Evolutionary conservation across 2,329 filamentous ascomycete genomes (phyloP).

Genomic region (Verticillium zaregamsianum): DNA sequence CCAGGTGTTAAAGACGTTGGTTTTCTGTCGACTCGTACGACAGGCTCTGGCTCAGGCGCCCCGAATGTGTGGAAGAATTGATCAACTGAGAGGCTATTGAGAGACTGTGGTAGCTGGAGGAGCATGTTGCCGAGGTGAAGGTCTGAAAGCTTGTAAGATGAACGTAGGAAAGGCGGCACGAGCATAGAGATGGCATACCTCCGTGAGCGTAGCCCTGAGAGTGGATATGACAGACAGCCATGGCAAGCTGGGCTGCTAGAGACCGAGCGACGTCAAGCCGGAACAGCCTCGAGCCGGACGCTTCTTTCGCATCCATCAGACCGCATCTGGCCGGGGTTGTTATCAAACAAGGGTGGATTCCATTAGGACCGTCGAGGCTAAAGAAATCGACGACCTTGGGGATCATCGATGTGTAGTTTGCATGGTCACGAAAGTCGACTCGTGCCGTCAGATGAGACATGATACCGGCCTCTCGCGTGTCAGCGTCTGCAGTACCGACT

Average conservation of each 20-base stretch:
- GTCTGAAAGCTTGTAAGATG: conserved; percentile 10
- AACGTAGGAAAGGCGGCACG: neutral
- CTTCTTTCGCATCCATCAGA: conserved; percentile 17
- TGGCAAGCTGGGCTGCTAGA: conserved; percentile 20
- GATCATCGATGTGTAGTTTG: conserved; percentile 6
- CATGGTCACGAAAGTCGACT: neutral
- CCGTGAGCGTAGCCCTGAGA: conserved; percentile 26
- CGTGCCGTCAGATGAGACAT: conserved; percentile 12
- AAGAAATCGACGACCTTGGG: conserved; percentile 19
- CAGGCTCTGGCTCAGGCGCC: conserved; percentile 15
- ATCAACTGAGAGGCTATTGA: conserved; percentile 17
- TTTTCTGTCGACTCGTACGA: conserved; percentile 14
- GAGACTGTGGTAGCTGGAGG: conserved; percentile 16
- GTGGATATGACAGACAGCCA: conserved; percentile 24
- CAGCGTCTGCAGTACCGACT: conserved; percentile 21
- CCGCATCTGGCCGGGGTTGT: conserved; percentile 21
- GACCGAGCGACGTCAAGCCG: conserved; percentile 21
- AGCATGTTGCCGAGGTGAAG: conserved; percentile 30
- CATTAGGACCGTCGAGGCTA: conserved; percentile 20
- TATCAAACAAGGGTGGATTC: conserved; percentile 22
- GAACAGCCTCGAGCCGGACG: conserved; percentile 13
- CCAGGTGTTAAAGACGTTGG: conserved; percentile 10
- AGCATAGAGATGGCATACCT: conserved; percentile 7
- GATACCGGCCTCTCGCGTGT: conserved; percentile 14
- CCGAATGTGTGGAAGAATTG: conserved; percentile 21